Base-by-base conservation (phyloP, 2,329 filamentous ascomycete genomes). In the Fusarium sp. region DNA sequence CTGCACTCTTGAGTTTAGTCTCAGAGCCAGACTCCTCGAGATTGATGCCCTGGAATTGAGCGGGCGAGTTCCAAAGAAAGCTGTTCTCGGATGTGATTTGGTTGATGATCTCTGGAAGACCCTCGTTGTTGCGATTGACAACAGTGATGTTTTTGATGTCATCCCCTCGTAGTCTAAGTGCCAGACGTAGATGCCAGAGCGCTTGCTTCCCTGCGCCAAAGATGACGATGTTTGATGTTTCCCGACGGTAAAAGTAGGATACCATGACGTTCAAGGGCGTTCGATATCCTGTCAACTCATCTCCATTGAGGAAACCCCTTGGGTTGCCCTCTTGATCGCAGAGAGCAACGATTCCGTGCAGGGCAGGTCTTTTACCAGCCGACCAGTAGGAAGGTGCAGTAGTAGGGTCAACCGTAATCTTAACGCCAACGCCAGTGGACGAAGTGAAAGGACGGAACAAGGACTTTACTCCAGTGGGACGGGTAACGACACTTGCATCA, bases 251-350 rank as follows among this genome's bases (percentile, higher is more conserved):
- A 3, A 26, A 53, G 38, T 43, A 53, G 50, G 50, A 39, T 15
- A 44, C 50, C 50, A 53, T 53, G 38, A 44, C 38, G 11, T 53
- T 53, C 39, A 53, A 22, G n/a, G 39, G 42, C 7, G 50, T 53
- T n/a, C 50, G 50, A 44, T 53, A 53, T 5, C 50, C 50, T 10
- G 50, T 53, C 1, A 53, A 26, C 22, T 53, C 50, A 36, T 36
- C 33, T 36, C 33, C 33, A 17, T 36, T 36, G 2, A 36, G 33
- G 13, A 36, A 36, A 9, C 26, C 26, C 26, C 33, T 36, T 7
- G 33, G 33, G 7, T 36, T 36, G 9, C 26, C 26, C 10, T 28
- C 26, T 10, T 28, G 8, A 28, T 28, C 26, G 26, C 26, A 28
- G 10, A 28, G 26, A 28, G 26, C 26, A 3, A 28, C 26, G 26